Percentiles rank a stretch among this genome's conserved stretches.
Conservation (phyloP, 495 filamentous ascomycete species). For the Aspergillus affinis region DNA sequence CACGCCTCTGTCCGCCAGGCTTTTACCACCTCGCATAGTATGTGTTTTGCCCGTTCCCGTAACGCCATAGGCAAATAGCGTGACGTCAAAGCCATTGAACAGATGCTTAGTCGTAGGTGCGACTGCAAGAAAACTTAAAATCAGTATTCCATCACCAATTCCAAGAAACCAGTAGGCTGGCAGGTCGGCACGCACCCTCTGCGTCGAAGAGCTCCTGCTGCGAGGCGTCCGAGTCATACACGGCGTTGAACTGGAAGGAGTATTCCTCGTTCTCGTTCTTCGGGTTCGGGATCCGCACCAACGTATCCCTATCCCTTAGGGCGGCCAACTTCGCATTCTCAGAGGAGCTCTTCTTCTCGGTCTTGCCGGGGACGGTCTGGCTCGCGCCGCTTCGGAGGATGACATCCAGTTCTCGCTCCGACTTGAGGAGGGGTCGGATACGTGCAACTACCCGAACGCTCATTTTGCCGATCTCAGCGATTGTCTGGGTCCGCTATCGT, state of each 20-base stretch:
- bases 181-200: constrained; percentile 62
- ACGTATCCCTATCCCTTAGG: constrained; percentile 56
- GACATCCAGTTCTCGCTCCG: constrained; percentile 77
- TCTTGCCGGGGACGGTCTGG: constrained; percentile 21
- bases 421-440: constrained; percentile 80
- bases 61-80: constrained; percentile 93
- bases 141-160: constrained; percentile 23
- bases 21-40: constrained; percentile 95
- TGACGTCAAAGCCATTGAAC: constrained; percentile 91
- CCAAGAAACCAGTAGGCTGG: background rate
- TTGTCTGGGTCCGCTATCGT: background rate
- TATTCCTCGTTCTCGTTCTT: constrained; percentile 90
- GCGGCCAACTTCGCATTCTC: constrained; percentile 46
- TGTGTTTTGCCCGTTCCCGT: constrained; percentile 97
- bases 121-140: constrained; percentile 43
- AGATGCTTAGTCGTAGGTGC: constrained; percentile 81
- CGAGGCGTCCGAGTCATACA: constrained; percentile 75
- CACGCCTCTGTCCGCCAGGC: constrained; percentile 82
- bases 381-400: constrained; percentile 64
- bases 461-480: constrained; percentile 37
- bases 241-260: constrained; percentile 91
- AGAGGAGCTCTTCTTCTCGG: constrained; percentile 27
- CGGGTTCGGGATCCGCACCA: constrained; percentile 90
- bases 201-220: constrained; percentile 86
- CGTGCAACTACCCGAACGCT: constrained; percentile 84